These are phyloP conservation scores for Xerophyta viscosa DNA, from an alignment of 106 monocot genomes.

Conservation along the genomic window DNA sequence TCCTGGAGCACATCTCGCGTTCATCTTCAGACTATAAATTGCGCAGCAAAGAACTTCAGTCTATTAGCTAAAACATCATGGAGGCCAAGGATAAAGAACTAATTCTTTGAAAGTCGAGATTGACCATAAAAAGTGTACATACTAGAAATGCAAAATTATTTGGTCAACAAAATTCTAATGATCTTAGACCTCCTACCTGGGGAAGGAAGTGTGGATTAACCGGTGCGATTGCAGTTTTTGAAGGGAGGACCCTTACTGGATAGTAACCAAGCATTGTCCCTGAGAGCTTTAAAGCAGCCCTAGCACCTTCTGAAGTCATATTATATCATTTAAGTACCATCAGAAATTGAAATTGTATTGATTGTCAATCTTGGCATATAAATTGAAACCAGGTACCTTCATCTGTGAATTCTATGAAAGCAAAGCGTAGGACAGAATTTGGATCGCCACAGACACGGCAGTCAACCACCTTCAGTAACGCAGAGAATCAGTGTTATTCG, in stretches of 20 bases:
- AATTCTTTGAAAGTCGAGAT: neutral
- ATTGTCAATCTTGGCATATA: too few species aligned
- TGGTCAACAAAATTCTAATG: too few species aligned
- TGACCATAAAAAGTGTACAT: too few species aligned
- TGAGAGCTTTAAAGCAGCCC: conserved; percentile 49
- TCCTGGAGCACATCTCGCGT: conserved; percentile 47
- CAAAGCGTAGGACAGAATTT: conserved; percentile 58
- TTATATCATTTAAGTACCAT: neutral
- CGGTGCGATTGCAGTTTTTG: conserved; percentile 84
- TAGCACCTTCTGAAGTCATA: conserved; percentile 42
- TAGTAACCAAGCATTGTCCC: conserved; percentile 64
- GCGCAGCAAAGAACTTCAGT: conserved; percentile 1
- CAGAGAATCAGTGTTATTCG: too few species aligned
- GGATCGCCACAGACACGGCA: conserved; percentile 68
- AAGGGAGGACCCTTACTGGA: conserved; percentile 76
- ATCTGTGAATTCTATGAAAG: conserved; percentile 55
- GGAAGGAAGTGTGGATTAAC: conserved; percentile 91
- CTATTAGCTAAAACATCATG: neutral
- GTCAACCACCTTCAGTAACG: conserved; percentile 48
- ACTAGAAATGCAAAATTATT: too few species aligned
- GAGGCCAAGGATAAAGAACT: neutral
- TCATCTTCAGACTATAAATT: conserved; percentile 44
- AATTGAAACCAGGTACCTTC: conserved; percentile 18
- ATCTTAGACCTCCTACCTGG: conserved; percentile 39
- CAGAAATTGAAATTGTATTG: too few species aligned